Evolutionary conservation across 116 monocot genomes (phyloP).

Genomic region (Iris pallida): DNA sequence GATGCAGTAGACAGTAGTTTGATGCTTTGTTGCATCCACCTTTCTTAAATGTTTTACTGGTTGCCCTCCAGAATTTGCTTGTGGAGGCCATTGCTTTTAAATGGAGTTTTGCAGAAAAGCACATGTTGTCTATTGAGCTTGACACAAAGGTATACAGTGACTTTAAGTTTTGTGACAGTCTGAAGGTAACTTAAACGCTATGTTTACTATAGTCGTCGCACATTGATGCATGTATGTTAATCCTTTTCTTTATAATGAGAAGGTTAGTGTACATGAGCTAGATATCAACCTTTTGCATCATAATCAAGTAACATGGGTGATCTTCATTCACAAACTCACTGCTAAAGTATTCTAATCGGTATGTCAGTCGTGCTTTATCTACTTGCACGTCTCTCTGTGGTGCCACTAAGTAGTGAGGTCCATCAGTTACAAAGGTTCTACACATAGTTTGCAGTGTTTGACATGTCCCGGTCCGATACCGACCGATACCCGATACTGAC

Average conservation of each 20-base stretch:
- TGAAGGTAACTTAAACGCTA: background rate
- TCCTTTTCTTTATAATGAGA: background rate
- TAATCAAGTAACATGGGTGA: too few species aligned
- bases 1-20: background rate
- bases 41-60: slow-evolving; percentile 15
- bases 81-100: slow-evolving; percentile 65
- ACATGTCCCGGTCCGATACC: too few species aligned
- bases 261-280: background rate
- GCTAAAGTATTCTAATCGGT: too few species aligned
- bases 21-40: slow-evolving; percentile 5
- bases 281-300: too few species aligned
- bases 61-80: slow-evolving; percentile 53
- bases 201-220: background rate
- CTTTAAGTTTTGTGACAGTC: background rate
- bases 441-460: too few species aligned
- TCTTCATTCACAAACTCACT: too few species aligned
- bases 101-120: slow-evolving; percentile 57
- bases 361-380: too few species aligned
- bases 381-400: too few species aligned
- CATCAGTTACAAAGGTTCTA: too few species aligned
- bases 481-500: too few species aligned
- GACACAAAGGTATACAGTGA: slow-evolving; percentile 62
- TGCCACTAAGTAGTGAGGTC: too few species aligned
- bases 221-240: background rate
- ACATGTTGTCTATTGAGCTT: slow-evolving; percentile 70